A percentile compares a stretch with the other conserved stretches of the same genome.
Evolutionary conservation across 768 basidiomycete genomes (phyloP).

Genomic region (Phylloporus arenicola): DNA sequence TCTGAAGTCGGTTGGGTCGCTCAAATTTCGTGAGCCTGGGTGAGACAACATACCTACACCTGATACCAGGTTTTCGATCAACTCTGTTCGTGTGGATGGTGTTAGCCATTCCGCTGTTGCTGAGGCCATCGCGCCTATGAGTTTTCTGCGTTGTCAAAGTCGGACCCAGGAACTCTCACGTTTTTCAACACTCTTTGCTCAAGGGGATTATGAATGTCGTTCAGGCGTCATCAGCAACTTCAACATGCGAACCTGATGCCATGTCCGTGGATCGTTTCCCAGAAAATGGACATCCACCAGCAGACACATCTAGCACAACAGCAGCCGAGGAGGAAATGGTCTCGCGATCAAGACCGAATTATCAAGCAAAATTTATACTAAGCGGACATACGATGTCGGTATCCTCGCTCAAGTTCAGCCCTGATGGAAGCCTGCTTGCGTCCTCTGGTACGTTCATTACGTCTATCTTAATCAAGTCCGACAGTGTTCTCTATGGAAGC

Average conservation of each 20-base stretch:
- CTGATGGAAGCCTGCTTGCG: slow-evolving; percentile 74
- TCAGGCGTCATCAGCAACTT: background rate
- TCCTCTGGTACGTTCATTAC: slow-evolving; percentile 64
- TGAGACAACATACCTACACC: slow-evolving; percentile 65
- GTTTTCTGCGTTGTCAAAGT: slow-evolving; percentile 9
- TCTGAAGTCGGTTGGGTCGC: slow-evolving; percentile 44
- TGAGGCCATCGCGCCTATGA: slow-evolving; percentile 17
- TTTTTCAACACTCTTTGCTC: background rate
- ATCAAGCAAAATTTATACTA: slow-evolving; percentile 55
- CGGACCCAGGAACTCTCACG: background rate
- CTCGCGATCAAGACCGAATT: slow-evolving; percentile 37
- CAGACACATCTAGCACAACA: background rate
- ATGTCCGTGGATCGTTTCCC: slow-evolving; percentile 6
- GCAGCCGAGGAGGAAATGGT: slow-evolving; percentile 3
- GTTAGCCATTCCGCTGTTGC: slow-evolving; percentile 60
- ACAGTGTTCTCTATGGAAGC: slow-evolving; percentile 35
- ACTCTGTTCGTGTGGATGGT: slow-evolving; percentile 74
- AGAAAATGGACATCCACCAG: background rate
- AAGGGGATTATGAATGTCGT: slow-evolving; percentile 12
- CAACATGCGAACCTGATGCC: slow-evolving; percentile 5
- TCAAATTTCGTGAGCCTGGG: background rate
- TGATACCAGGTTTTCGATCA: slow-evolving; percentile 87
- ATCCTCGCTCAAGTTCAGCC: slow-evolving; percentile 84
- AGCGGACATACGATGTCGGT: slow-evolving; percentile 82
- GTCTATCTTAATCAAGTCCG: slow-evolving; percentile 5